Evolutionary conservation across 129 eudicot genomes (phyloP), one percentile per base, ranked within the genome.

Genomic region (Glebionis coronaria): DNA sequence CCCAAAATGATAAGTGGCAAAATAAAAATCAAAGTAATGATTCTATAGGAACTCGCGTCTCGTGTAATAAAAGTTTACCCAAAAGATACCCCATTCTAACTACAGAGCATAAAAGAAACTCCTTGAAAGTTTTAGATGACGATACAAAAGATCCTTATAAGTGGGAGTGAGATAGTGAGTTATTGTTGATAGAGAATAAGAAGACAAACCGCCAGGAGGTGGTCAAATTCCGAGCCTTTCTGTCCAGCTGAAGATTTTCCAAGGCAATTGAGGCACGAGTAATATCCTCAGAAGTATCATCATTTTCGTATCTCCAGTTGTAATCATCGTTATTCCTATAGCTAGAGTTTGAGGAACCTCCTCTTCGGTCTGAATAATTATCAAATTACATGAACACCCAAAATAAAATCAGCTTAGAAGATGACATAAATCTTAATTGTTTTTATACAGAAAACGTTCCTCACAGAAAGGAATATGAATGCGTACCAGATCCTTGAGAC

Each of bases 401-500:
- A 51, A 54, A 9, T 5, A 4, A 59, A 58, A 12, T 46, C 18
- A 51, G 56, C 23, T 9, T 72, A 28, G 14, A 46, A 21, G 15
- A 14, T 42, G 45, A 52, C 55, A 27, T 23, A 56, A 52, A 42
- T 42, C 19, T 9, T 7, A 25, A 25, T 27, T 66, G 14, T 9
- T 27, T 15, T 44, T 35, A 35, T 35, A 35, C 5, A 5, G 9
- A 38, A 38, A 55, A 59, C 50, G 42, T 12, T 46, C 38, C 38
- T 31, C 38, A 4, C 15, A 46, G 15, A 46, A 40, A 51, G 16
- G 76, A 69, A 44, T 44, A 16, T 56, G 20, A 49, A 53, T 46
- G 82, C 95, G 68, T 79, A 93, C 98, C 98, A 77, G 98, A 84
- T 68, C 90, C 61, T 71, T 85, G 96, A 50, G 96, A 85, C 73